Evolutionary conservation across 2,329 filamentous ascomycete species (phyloP), one percentile per base, ranked within the genome.

Genomic region (Clarireedia sp.): DNA sequence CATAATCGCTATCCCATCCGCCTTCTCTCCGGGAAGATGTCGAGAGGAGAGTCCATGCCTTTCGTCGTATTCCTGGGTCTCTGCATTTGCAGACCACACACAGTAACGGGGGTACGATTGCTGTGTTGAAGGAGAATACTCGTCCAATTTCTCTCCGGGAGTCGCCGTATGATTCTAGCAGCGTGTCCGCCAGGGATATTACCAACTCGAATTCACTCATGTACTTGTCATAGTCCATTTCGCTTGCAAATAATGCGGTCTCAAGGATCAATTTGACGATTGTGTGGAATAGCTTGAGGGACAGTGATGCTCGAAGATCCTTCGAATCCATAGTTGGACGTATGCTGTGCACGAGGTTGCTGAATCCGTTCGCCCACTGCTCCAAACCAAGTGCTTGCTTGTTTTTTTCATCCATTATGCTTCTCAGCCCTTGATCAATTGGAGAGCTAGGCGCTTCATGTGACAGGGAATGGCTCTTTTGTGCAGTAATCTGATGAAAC

Each of bases 211-310:
- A 57, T 21, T 47, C 33, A 12, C 33, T 16, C 8, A 37, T 55
- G 14, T 40, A 57, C 9, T 10, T n/a, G 37, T 55, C 55, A n/a
- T 49, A 57, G 7, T 46, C n/a, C 24, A 45, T 50, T 47, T 57
- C 40, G 23, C 41, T 48, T 16, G 33, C 12, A 10, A 49, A 54
- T 3, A 44, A 9, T 9, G 51, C 46, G 3, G 55, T 33, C 17
- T 46, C 51, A 8, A 55, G 51, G 19, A 54, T 38, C 4, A 57
- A 10, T 16, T 48, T 48, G 23, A 40, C 48, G 5, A 41, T 16
- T 21, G 43, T 23, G 12, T 57, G 14, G 14, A 43, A 23, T 16
- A 51, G 17, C 17, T 51, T 51, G 14, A 55, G 37, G 10, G 43
- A 38, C 10, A 54, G n/a, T 3, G 37, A 48, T 40, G 44, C 55